Evolutionary conservation across 164 flowering plant genomes (phyloP).

Genomic region (Amborella trichopoda): DNA sequence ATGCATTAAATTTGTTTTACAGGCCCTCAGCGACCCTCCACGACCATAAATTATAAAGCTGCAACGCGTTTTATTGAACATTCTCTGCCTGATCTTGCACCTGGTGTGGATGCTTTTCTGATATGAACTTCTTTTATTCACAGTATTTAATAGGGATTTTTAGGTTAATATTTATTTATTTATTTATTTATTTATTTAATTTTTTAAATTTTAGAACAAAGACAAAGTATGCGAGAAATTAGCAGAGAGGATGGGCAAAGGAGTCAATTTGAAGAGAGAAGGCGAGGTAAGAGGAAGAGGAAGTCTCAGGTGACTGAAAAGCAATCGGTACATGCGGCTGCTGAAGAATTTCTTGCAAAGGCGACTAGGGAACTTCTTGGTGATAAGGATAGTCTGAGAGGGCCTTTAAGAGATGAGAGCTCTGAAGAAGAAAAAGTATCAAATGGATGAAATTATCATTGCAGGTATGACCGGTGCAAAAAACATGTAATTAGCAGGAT

Average conservation of each 20-base stretch:
- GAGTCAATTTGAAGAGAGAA: slow-evolving; percentile 21
- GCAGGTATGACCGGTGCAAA: no score
- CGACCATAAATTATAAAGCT: slow-evolving; percentile 61
- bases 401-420: slow-evolving; percentile 39
- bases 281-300: slow-evolving; percentile 50
- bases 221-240: slow-evolving; percentile 56
- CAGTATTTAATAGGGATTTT: background rate
- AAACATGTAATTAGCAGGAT: no score
- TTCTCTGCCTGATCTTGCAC: slow-evolving; percentile 82
- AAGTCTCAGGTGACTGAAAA: slow-evolving; percentile 45
- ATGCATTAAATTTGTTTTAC: slow-evolving; percentile 16
- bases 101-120: no score
- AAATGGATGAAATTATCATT: no score
- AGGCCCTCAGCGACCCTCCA: slow-evolving; percentile 78
- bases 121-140: slow-evolving; percentile 1
- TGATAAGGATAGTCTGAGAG: slow-evolving; percentile 39
- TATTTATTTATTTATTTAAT: no score
- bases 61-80: slow-evolving; percentile 94
- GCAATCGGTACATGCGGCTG: slow-evolving; percentile 56
- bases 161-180: no score
- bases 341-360: slow-evolving; percentile 86
- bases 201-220: slow-evolving; percentile 48
- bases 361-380: slow-evolving; percentile 79
- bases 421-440: slow-evolving; percentile 46
- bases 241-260: slow-evolving; percentile 40